phyloP scores from a whole-genome alignment of 345 rosid species.

The Eutrema heterophyllum region DNA sequence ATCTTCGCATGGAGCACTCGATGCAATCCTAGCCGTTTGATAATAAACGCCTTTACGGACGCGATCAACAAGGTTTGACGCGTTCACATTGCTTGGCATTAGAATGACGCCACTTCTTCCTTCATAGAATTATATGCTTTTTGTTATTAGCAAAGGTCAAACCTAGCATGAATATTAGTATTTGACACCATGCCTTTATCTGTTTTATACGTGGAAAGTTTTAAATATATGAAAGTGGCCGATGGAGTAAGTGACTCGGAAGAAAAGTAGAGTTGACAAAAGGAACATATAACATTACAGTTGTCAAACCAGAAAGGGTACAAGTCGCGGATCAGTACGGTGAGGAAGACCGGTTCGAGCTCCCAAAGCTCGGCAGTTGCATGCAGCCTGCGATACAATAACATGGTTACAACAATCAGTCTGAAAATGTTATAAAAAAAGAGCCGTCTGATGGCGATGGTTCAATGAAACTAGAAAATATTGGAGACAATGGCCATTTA shows the following conservation, averaged over 20 bases:
- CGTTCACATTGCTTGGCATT: not conserved
- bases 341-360: conserved; percentile 75
- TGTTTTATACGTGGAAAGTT: not conserved
- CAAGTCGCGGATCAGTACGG: conserved; percentile 49
- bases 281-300: not conserved
- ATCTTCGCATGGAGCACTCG: not conserved
- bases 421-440: not conserved
- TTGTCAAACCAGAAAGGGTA: conserved; percentile 37
- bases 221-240: conserved; percentile 17
- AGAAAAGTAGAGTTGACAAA: not conserved
- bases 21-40: conserved; percentile 6
- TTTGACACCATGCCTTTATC: conserved; percentile 7
- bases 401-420: not conserved
- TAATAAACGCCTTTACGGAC: not conserved
- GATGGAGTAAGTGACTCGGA: conserved; percentile 1
- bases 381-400: conserved; percentile 60
- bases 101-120: no score
- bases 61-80: conserved; percentile 7
- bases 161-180: not conserved
- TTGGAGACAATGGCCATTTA: not conserved
- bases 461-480: not conserved
- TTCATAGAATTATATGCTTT: no score
- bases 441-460: not conserved
- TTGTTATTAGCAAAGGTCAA: not conserved
- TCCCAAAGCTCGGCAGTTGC: conserved; percentile 70